These are phyloP conservation scores for Spizellomyces sp. DNA, from an alignment of 192 early-diverging fungal species.

Conservation along the genomic window DNA sequence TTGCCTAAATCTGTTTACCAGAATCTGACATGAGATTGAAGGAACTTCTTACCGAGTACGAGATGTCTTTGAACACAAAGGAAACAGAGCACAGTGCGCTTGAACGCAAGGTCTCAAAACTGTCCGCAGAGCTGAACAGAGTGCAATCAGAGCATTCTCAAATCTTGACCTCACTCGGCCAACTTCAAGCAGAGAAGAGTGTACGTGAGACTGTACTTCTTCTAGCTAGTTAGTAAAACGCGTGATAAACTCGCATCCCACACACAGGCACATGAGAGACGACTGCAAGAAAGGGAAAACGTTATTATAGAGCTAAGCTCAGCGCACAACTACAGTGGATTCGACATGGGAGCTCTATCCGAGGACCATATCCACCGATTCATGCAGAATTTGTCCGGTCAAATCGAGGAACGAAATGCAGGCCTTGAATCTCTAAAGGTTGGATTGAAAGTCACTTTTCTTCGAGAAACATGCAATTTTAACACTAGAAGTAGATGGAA, in stretches of 20 bases:
- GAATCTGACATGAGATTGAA: conserved; percentile 69
- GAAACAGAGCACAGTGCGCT: conserved; percentile 23
- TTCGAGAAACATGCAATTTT: no score
- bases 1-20: conserved; percentile 8
- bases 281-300: conserved; percentile 42
- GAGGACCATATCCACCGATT: conserved; percentile 49
- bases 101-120: conserved; percentile 12
- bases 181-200: conserved; percentile 52
- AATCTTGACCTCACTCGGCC: conserved; percentile 48
- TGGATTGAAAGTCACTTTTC: no score
- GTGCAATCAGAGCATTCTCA: conserved; percentile 36
- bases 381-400: conserved; percentile 40
- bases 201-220: neutral
- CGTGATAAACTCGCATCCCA: neutral
- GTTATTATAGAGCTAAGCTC: conserved; percentile 45
- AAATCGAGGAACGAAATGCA: conserved; percentile 35
- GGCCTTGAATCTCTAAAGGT: conserved; percentile 13
- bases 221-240: neutral
- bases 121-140: conserved; percentile 31
- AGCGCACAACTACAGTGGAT: conserved; percentile 43
- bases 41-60: conserved; percentile 51
- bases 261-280: conserved; percentile 33
- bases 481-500: neutral
- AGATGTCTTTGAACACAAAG: conserved; percentile 24
- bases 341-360: conserved; percentile 38